Evolutionary conservation across 1,139 yeast genomes (phyloP).

Genomic region (Oligophagozyma castellii): DNA sequence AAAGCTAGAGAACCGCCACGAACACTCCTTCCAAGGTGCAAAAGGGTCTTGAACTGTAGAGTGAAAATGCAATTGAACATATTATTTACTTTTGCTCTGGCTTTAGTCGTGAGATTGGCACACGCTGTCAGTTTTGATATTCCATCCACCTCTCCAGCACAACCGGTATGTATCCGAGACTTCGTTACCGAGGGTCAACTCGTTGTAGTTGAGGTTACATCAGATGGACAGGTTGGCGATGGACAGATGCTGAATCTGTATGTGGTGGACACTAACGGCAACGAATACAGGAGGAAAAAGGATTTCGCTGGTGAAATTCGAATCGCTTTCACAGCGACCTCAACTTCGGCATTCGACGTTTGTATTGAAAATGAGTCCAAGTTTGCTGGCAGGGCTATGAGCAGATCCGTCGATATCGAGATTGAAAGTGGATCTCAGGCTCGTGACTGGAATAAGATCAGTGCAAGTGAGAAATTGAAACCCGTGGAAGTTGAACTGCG

Average conservation of each 20-base stretch:
- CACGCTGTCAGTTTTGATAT: conserved; percentile 6
- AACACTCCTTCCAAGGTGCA: too few relatives aligned
- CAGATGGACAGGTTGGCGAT: conserved; percentile 67
- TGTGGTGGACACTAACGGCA: conserved; percentile 55
- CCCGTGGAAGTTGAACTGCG: conserved; percentile 86
- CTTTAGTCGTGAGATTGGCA: conserved; percentile 1
- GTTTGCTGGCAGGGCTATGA: conserved; percentile 28
- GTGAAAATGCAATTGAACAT: conserved; percentile 1
- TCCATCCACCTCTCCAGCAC: conserved; percentile 3
- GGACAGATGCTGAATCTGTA: conserved; percentile 62
- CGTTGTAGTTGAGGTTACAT: conserved; percentile 67
- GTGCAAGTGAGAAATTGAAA: conserved; percentile 82
- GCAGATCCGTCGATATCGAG: conserved; percentile 70
- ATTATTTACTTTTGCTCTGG: background rate
- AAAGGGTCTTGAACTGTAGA: too few relatives aligned
- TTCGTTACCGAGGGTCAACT: conserved; percentile 72
- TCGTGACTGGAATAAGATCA: conserved; percentile 93
- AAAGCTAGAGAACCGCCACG: too few relatives aligned
- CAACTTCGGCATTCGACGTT: conserved; percentile 76
- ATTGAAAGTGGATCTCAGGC: conserved; percentile 95
- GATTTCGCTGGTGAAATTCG: conserved; percentile 52
- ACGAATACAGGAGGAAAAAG: conserved; percentile 53
- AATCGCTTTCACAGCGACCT: conserved; percentile 73
- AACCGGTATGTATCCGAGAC: conserved; percentile 72
- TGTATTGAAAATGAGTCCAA: conserved; percentile 63